A percentile compares a stretch with the other conserved stretches of the same genome.
These are phyloP conservation scores for Aspergillus clavatus DNA, from an alignment of 2,329 filamentous ascomycete species.

Conservation along the genomic window DNA sequence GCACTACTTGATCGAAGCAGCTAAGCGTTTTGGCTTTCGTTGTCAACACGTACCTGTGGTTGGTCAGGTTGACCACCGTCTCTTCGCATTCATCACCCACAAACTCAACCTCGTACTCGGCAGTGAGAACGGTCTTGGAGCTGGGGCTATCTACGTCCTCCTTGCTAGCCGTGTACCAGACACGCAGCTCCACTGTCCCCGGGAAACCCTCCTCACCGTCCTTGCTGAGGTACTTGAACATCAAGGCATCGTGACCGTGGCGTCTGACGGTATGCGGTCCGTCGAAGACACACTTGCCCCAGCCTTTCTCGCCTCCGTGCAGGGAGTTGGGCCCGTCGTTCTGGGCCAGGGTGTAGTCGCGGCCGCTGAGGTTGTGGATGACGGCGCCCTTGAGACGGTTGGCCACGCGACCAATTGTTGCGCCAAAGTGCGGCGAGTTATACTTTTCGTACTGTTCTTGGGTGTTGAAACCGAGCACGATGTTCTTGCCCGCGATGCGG, in stretches of 20 bases:
- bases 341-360: slow-evolving; percentile 62
- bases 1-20: no score
- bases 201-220: slow-evolving; percentile 90
- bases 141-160: slow-evolving; percentile 56
- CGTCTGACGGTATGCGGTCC: slow-evolving; percentile 54
- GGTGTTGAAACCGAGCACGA: slow-evolving; percentile 79
- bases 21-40: no score
- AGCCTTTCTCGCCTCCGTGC: slow-evolving; percentile 69
- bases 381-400: slow-evolving; percentile 74
- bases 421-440: slow-evolving; percentile 80
- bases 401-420: slow-evolving; percentile 79
- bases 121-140: slow-evolving; percentile 66
- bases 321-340: slow-evolving; percentile 76
- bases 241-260: slow-evolving; percentile 60
- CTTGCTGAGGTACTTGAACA: slow-evolving; percentile 62
- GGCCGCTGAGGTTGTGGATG: slow-evolving; percentile 67
- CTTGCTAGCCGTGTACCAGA: slow-evolving; percentile 73
- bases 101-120: slow-evolving; percentile 86
- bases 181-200: slow-evolving; percentile 70
- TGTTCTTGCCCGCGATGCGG: slow-evolving; percentile 71
- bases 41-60: slow-evolving; percentile 74
- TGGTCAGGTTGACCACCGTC: slow-evolving; percentile 88
- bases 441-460: slow-evolving; percentile 69
- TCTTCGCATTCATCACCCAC: slow-evolving; percentile 73
- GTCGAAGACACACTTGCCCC: slow-evolving; percentile 41